Base-by-base conservation (phyloP, 768 basidiomycete species). In the Trametes gibbosa region DNA sequence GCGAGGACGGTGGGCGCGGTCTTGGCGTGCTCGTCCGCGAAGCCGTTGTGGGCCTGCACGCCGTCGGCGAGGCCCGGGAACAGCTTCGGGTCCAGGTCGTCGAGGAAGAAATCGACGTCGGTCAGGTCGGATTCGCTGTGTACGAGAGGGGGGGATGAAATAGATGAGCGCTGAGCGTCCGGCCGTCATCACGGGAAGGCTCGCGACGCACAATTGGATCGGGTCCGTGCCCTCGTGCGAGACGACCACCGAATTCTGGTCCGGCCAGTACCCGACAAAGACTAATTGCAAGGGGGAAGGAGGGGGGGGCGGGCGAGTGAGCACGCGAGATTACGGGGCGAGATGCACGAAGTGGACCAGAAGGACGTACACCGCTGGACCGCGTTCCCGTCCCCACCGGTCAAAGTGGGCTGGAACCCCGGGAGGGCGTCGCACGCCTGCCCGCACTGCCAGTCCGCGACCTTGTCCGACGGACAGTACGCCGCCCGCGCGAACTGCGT, bases 141-240 rank as follows among this genome's bases (percentile, higher is more conserved):
- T 8, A 45, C 7, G 54, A 32, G 6, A 35, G 14, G 14, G 23
- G 23, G 3, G 7, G 1, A 42, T 35, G 10, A 27, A 8, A 21
- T 42, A 45, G 5, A 37, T 6, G 46, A 23, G 40, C 48, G 48
- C 43, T 25, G 14, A 21, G n/a, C 23, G 29, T 32, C 10, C 29
- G 29, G 29, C 29, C 10, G 4, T 10, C 10, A 32, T 32, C 10
- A 4, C 4, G 4, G 10, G 29, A 10, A 32, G 29, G 29, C 29
- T 32, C 5, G n/a, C n/a, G 29, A 56, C 76, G 67, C 63, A 84
- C 84, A 86, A 62, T 53, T 81, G 66, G 0, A 71, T 75, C 6
- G 84, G 81, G 58, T 86, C 81, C 3, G 85, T 86, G 17, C 85
- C 85, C 65, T 86, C 76, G 62, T 85, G 85, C 1, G 79, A 79